Conservation (phyloP, 352 stramenopile genomes). For the Phytophthora idaei region DNA sequence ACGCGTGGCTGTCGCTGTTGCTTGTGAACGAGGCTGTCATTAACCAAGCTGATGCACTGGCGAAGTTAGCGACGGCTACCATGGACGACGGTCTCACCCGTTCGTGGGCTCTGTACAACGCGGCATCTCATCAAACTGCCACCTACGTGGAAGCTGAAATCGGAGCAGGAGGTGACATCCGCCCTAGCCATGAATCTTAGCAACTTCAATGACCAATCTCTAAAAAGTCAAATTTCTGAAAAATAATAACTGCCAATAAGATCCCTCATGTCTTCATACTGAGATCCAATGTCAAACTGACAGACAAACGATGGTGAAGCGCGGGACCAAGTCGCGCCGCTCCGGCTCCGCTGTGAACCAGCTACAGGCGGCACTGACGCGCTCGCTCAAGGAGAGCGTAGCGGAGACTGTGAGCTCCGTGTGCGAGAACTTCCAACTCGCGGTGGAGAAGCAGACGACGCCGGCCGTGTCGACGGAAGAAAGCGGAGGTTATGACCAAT, state of each 20-base stretch:
- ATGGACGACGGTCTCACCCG: conserved; percentile 56
- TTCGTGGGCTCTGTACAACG: conserved; percentile 33
- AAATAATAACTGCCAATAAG: background rate
- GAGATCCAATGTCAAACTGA: conserved; percentile 1
- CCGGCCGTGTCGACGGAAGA: conserved; percentile 5
- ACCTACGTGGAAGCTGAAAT: conserved; percentile 18
- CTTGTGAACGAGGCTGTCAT: conserved; percentile 44
- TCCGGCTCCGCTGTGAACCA: conserved; percentile 27
- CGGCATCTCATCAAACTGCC: conserved; percentile 10
- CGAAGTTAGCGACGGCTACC: conserved; percentile 13
- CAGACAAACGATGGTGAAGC: conserved; percentile 31
- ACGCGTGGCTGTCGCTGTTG: conserved; percentile 5
- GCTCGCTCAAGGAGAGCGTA: conserved; percentile 53
- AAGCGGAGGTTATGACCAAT: conserved; percentile 56
- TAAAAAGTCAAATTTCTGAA: conserved; percentile 1
- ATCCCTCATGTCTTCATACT: background rate
- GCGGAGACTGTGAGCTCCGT: conserved; percentile 55
- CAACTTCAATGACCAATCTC: background rate
- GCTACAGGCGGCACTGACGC: conserved; percentile 44
- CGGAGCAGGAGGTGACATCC: background rate
- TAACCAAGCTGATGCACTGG: conserved; percentile 47
- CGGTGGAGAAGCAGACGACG: conserved; percentile 16
- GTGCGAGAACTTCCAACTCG: conserved; percentile 48
- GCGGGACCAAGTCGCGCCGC: conserved; percentile 26
- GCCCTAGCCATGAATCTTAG: background rate